Percentiles rank a stretch among this genome's conserved stretches.
These are phyloP conservation scores for Pouteria glomerata DNA, from an alignment of 148 eudicot genomes.

Conservation along the genomic window DNA sequence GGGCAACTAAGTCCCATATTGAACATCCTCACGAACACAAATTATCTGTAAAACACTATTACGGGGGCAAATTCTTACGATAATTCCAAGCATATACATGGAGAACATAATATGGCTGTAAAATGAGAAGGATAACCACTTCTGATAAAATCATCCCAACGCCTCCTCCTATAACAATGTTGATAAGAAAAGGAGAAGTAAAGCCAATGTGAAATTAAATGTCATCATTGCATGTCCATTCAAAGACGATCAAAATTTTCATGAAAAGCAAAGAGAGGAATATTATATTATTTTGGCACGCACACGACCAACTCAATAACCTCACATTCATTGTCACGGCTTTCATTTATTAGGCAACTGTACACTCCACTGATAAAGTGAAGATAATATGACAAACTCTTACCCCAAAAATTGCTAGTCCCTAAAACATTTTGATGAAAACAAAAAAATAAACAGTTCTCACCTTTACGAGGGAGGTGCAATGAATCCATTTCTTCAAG, in stretches of 20 bases:
- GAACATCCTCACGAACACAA: too few species aligned
- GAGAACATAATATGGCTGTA: too few species aligned
- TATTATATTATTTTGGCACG: too few species aligned
- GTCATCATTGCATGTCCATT: not conserved
- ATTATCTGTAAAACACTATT: too few species aligned
- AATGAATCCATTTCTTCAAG: constrained; percentile 72
- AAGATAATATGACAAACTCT: not conserved
- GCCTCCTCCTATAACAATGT: too few species aligned
- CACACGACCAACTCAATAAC: too few species aligned
- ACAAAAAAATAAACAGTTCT: constrained; percentile 3
- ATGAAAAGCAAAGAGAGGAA: not conserved
- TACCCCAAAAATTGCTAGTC: not conserved
- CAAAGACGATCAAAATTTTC: not conserved
- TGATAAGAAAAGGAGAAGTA: too few species aligned
- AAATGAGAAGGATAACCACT: too few species aligned
- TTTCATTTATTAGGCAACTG: not conserved
- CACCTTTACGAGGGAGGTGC: constrained; percentile 88
- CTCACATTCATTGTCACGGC: not conserved
- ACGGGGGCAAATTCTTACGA: too few species aligned
- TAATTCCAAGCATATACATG: too few species aligned
- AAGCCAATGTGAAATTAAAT: not conserved
- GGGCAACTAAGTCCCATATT: too few species aligned
- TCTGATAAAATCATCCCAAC: too few species aligned
- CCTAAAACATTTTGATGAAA: not conserved
- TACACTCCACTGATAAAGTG: not conserved